A percentile compares a stretch with the other conserved stretches of the same genome.
Conservation (phyloP, 495 filamentous ascomycete species). For the Talaromyces stipitatus region DNA sequence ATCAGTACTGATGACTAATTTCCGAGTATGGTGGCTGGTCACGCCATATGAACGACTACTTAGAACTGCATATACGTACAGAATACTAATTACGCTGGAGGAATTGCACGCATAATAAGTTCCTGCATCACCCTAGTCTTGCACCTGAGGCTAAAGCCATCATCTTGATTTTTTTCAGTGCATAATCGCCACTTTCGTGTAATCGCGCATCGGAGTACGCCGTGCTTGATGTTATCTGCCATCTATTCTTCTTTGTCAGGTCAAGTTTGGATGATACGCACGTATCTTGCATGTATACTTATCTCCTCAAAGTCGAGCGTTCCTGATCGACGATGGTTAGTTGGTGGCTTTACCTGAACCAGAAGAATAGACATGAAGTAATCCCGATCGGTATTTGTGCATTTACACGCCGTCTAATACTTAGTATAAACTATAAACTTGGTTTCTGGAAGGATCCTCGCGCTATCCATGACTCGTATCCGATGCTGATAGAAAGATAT, state of each 20-base stretch:
- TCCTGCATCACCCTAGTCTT: background rate
- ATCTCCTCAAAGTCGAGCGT: background rate
- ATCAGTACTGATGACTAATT: background rate
- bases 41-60: background rate
- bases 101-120: background rate
- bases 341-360: background rate
- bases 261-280: too few relatives aligned
- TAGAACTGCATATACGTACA: background rate
- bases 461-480: too few relatives aligned
- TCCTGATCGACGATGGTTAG: background rate
- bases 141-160: background rate
- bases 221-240: background rate
- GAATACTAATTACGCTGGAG: too few relatives aligned
- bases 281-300: background rate
- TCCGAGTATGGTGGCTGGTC: background rate
- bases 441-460: too few relatives aligned
- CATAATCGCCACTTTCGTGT: background rate
- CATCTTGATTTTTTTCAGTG: background rate
- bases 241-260: background rate
- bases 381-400: too few relatives aligned
- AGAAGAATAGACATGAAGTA: background rate
- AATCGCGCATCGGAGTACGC: background rate
- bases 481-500: too few relatives aligned
- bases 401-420: too few relatives aligned
- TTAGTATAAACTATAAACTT: too few relatives aligned